A percentile compares a stretch with the other conserved stretches of the same genome.
These are phyloP conservation scores for Lepiota subincarnata DNA, from an alignment of 768 basidiomycete genomes.

Conservation along the genomic window DNA sequence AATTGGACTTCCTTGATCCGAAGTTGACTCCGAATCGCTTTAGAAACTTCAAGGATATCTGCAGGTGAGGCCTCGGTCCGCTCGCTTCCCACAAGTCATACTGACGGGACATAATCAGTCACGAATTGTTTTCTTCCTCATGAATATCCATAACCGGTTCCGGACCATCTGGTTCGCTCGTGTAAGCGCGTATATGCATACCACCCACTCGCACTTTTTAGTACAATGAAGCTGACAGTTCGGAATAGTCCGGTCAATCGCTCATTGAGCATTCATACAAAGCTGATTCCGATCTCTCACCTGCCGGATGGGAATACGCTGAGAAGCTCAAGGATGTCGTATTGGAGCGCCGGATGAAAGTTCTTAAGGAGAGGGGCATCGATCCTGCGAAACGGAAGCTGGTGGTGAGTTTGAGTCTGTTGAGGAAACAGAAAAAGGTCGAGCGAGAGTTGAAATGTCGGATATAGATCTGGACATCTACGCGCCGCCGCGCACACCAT, in stretches of 20 bases:
- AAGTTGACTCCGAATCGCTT: not conserved
- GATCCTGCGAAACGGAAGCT: conserved; percentile 56
- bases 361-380: conserved; percentile 67
- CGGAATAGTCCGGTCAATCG: conserved; percentile 87
- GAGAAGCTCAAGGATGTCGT: conserved; percentile 88
- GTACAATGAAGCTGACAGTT: not conserved
- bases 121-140: conserved; percentile 95
- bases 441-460: not conserved
- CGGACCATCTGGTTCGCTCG: conserved; percentile 96
- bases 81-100: not conserved
- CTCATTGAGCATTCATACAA: conserved; percentile 98
- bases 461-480: conserved; percentile 92
- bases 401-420: conserved; percentile 46
- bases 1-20: not conserved
- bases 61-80: conserved; percentile 43
- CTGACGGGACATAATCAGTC: conserved; percentile 44
- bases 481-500: conserved; percentile 87
- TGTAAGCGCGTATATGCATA: conserved; percentile 40
- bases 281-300: conserved; percentile 95
- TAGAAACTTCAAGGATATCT: conserved; percentile 87
- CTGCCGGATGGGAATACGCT: conserved; percentile 94
- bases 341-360: conserved; percentile 73
- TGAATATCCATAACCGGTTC: conserved; percentile 97
- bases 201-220: not conserved
- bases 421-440: not conserved